Evolutionary conservation across 805 yeast genomes (phyloP).

Genomic region (Pichia pseudocactophila): DNA sequence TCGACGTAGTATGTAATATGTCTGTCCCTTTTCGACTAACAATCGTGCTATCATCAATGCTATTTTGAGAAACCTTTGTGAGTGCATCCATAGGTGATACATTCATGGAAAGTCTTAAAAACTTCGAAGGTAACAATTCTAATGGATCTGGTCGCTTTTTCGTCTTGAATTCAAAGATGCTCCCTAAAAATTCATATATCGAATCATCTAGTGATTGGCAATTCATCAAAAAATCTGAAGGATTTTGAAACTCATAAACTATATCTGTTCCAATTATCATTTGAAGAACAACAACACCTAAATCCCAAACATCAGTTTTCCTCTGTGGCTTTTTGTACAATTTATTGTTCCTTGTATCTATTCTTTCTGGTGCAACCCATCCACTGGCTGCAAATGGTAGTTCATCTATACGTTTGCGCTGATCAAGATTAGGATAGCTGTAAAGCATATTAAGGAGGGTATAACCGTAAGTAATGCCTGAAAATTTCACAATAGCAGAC

Average conservation of each 20-base stretch:
- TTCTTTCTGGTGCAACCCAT: conserved; percentile 82
- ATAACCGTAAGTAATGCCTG: conserved; percentile 52
- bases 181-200: conserved; percentile 55
- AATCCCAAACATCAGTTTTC: conserved; percentile 89
- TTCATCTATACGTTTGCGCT: conserved; percentile 15
- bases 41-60: too few species aligned
- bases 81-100: conserved; percentile 23
- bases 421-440: conserved; percentile 24
- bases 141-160: conserved; percentile 74
- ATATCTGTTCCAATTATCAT: conserved; percentile 53
- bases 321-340: conserved; percentile 46
- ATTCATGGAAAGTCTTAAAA: conserved; percentile 62
- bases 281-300: conserved; percentile 71
- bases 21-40: not conserved
- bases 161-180: conserved; percentile 55
- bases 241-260: conserved; percentile 46
- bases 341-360: conserved; percentile 15
- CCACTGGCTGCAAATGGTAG: conserved; percentile 25
- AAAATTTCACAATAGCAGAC: conserved; percentile 47
- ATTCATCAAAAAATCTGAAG: conserved; percentile 49
- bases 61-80: not conserved
- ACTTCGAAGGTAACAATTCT: conserved; percentile 76
- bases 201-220: conserved; percentile 37
- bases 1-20: not conserved
- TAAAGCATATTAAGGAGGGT: conserved; percentile 33